Conservation (phyloP, 768 basidiomycete species). For the Rhodocollybia butyracea region DNA sequence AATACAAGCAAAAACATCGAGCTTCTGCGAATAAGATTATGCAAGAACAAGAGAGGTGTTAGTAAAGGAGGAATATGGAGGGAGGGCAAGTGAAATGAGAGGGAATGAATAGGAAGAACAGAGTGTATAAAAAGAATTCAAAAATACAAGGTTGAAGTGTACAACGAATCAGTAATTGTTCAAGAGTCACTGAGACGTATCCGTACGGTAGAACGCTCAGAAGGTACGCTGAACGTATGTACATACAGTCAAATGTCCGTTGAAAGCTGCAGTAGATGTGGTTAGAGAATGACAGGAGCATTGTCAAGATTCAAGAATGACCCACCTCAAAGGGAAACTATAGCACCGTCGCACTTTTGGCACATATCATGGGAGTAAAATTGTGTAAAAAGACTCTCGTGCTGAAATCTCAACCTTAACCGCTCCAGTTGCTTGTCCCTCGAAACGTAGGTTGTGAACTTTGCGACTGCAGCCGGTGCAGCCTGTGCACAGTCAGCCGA, state of each 20-base stretch:
- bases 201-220: neutral
- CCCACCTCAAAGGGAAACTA: constrained; percentile 40
- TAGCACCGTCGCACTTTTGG: constrained; percentile 34
- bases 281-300: too few relatives aligned
- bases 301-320: neutral
- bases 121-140: too few relatives aligned
- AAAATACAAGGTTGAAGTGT: neutral
- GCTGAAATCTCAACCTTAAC: constrained; percentile 51
- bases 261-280: neutral
- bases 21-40: too few relatives aligned
- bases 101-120: too few relatives aligned
- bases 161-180: neutral
- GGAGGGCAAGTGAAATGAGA: too few relatives aligned
- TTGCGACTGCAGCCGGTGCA: constrained; percentile 2
- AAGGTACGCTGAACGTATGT: neutral
- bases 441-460: constrained; percentile 46
- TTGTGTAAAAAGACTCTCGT: constrained; percentile 28
- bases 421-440: constrained; percentile 66
- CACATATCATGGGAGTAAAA: constrained; percentile 28
- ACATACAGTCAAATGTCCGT: constrained; percentile 6
- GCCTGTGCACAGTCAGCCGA: neutral
- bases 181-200: neutral
- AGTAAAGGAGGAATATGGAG: too few relatives aligned
- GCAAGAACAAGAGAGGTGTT: too few relatives aligned
- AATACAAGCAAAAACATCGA: too few relatives aligned